These are phyloP conservation scores for Nakazawaea siamensis DNA, from an alignment of 805 yeast genomes.

Conservation along the genomic window DNA sequence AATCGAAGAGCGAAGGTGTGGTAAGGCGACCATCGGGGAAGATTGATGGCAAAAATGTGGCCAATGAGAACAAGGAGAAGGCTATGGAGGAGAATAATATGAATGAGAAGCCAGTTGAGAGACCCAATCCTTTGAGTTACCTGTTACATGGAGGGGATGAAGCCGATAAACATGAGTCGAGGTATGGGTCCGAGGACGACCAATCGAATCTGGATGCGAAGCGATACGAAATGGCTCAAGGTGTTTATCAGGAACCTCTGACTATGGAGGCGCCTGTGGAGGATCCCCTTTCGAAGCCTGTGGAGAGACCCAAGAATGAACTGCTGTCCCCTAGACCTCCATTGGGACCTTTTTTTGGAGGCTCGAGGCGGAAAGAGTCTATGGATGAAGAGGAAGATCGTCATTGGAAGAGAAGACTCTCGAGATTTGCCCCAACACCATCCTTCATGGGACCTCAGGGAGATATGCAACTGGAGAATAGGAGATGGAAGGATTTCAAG, in stretches of 20 bases:
- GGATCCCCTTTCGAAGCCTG: too few relatives aligned
- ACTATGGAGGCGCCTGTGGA: too few relatives aligned
- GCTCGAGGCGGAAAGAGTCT: too few relatives aligned
- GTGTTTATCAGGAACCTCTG: too few relatives aligned
- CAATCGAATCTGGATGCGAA: background rate
- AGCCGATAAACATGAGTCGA: conserved; percentile 5
- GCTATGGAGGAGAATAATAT: background rate
- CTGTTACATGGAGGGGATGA: background rate
- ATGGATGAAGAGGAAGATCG: background rate
- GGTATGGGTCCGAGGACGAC: background rate
- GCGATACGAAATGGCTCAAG: background rate
- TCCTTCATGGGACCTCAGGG: background rate
- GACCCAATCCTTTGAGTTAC: conserved; percentile 1
- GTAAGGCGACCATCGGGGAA: too few relatives aligned
- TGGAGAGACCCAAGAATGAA: too few relatives aligned
- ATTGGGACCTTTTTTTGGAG: too few relatives aligned
- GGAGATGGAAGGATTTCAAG: conserved; percentile 9
- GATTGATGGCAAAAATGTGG: too few relatives aligned
- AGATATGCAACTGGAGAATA: background rate
- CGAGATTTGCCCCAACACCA: conserved; percentile 5
- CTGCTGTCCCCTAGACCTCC: too few relatives aligned
- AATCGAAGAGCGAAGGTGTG: too few relatives aligned
- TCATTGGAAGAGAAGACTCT: conserved; percentile 1
- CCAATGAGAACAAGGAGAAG: too few relatives aligned
- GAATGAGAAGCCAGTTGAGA: background rate